A percentile compares a stretch with the other conserved stretches of the same genome.
phyloP scores from a whole-genome alignment of 2,329 filamentous ascomycete species.

The Sordariomycetes sp. region DNA sequence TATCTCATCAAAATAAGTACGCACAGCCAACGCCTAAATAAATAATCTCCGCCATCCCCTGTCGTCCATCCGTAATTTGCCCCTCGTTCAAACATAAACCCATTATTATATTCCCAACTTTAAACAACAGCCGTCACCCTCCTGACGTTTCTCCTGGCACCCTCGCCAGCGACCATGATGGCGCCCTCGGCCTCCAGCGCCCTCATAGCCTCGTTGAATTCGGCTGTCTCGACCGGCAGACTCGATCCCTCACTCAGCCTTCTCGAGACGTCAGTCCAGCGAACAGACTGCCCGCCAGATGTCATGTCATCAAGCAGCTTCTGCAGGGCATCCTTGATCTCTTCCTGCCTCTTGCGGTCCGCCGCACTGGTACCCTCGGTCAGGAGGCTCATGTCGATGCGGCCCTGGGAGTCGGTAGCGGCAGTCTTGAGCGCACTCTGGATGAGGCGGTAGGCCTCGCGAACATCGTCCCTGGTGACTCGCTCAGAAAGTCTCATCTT shows the following conservation, averaged over 20 bases:
- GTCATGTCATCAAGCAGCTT: conserved; percentile 73
- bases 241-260: conserved; percentile 63
- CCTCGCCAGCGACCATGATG: conserved; percentile 75
- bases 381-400: conserved; percentile 93
- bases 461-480: conserved; percentile 75
- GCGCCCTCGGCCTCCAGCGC: conserved; percentile 76
- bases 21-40: no score
- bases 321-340: conserved; percentile 74
- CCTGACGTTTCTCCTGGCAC: conserved; percentile 71
- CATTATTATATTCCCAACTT: no score
- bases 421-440: conserved; percentile 91
- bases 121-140: conserved; percentile 51
- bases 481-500: conserved; percentile 82
- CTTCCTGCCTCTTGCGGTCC: conserved; percentile 74
- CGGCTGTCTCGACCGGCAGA: conserved; percentile 62
- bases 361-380: conserved; percentile 87
- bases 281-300: conserved; percentile 54
- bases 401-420: conserved; percentile 84
- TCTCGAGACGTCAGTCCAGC: conserved; percentile 70
- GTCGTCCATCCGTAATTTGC: no score
- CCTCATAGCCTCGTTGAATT: conserved; percentile 77
- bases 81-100: no score
- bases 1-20: no score
- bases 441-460: conserved; percentile 87
- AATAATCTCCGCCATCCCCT: no score